Conservation (phyloP, 2,329 filamentous ascomycete genomes). For the Nothomitra cinnamomea region DNA sequence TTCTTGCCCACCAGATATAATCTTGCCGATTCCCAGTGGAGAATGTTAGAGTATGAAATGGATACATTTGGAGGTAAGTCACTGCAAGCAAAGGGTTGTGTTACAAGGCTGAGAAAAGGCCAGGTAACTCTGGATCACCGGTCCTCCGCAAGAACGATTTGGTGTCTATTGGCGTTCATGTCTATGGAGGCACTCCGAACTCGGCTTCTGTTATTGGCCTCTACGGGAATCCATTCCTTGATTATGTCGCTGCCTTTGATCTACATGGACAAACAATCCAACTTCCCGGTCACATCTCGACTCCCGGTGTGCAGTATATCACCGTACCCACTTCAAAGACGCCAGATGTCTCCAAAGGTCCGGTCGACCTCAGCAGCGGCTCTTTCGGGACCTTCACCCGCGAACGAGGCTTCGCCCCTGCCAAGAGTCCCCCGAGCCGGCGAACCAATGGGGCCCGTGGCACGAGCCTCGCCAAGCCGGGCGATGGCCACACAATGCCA, state of each 20-base stretch:
- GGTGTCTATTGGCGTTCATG: constrained; percentile 7
- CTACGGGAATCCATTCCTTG: constrained; percentile 4
- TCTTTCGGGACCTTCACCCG: neutral
- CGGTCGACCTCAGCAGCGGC: neutral
- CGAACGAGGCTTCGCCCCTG: neutral
- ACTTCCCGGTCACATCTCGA: neutral
- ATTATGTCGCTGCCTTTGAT: constrained; percentile 7
- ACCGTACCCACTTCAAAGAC: constrained; percentile 7
- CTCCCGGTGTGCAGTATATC: constrained; percentile 5
- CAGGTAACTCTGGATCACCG: constrained; percentile 7
- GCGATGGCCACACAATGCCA: neutral
- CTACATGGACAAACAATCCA: constrained; percentile 4
- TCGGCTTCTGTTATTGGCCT: constrained; percentile 7
- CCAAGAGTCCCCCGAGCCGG: neutral
- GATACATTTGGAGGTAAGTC: constrained; percentile 17
- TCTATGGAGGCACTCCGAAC: constrained; percentile 7
- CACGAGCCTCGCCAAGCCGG: too few species aligned
- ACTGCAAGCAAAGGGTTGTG: neutral
- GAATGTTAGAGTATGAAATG: constrained; percentile 19
- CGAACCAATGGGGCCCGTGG: too few species aligned
- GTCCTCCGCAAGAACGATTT: neutral
- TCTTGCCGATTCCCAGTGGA: constrained; percentile 9
- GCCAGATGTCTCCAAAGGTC: neutral
- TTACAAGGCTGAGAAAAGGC: neutral
- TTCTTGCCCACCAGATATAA: constrained; percentile 14